These are phyloP conservation scores for Capsella bursapastoris DNA, from an alignment of 345 rosid genomes.

Conservation along the genomic window DNA sequence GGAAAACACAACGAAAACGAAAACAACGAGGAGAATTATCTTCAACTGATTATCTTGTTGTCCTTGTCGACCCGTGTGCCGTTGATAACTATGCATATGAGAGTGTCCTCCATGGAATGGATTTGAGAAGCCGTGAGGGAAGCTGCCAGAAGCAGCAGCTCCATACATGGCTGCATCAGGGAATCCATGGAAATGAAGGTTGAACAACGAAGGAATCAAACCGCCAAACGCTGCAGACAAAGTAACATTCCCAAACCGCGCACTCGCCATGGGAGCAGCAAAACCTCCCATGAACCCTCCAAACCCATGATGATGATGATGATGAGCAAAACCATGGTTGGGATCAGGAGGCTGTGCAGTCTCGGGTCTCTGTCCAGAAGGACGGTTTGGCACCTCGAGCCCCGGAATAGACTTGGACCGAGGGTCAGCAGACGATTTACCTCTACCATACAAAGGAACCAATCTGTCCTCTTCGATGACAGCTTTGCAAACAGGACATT, in stretches of 20 bases:
- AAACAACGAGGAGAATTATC: slow-evolving; percentile 61
- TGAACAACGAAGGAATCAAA: slow-evolving; percentile 79
- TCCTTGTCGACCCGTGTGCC: slow-evolving; percentile 65
- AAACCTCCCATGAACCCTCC: slow-evolving; percentile 90
- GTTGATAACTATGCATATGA: slow-evolving; percentile 56
- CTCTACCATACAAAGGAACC: slow-evolving; percentile 97
- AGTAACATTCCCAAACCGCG: slow-evolving; percentile 85
- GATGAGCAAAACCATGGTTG: slow-evolving; percentile 63
- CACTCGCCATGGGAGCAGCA: slow-evolving; percentile 70
- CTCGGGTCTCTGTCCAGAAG: slow-evolving; percentile 96
- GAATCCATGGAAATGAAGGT: slow-evolving; percentile 84
- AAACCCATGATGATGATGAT: slow-evolving; percentile 57
- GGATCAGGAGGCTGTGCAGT: slow-evolving; percentile 91
- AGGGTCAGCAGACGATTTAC: slow-evolving; percentile 83
- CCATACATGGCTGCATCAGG: slow-evolving; percentile 85
- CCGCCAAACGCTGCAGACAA: slow-evolving; percentile 88
- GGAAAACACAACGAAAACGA: slow-evolving; percentile 59
- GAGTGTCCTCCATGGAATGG: slow-evolving; percentile 77
- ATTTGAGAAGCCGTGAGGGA: slow-evolving; percentile 71
- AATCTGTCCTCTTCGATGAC: slow-evolving; percentile 79
- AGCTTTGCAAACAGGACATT: slow-evolving; percentile 98
- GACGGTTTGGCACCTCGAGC: slow-evolving; percentile 84
- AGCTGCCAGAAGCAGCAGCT: slow-evolving; percentile 58
- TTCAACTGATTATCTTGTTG: slow-evolving; percentile 79
- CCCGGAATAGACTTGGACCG: slow-evolving; percentile 86